A percentile compares a stretch with the other conserved stretches of the same genome.
These are phyloP conservation scores for Leccinum rimulosum DNA, from an alignment of 768 basidiomycete genomes.

Conservation along the genomic window DNA sequence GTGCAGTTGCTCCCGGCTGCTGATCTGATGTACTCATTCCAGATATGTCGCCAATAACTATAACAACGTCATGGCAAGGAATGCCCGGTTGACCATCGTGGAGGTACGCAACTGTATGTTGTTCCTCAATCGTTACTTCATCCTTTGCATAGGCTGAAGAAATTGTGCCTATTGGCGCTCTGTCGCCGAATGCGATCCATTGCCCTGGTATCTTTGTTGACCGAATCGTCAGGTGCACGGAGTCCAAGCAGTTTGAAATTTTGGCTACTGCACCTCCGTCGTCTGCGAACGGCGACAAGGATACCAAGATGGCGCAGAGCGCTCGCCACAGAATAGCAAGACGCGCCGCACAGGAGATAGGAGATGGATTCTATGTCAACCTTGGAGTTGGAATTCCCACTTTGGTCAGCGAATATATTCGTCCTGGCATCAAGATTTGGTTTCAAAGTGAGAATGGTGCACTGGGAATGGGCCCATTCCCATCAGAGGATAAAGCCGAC, in stretches of 20 bases:
- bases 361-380: constrained; percentile 83
- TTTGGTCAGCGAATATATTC: constrained; percentile 76
- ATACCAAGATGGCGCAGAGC: constrained; percentile 50
- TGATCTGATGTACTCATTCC: constrained; percentile 1
- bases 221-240: constrained; percentile 74
- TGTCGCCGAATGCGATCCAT: constrained; percentile 81
- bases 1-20: not conserved
- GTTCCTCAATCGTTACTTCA: constrained; percentile 2
- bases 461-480: constrained; percentile 83
- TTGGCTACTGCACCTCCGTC: constrained; percentile 55
- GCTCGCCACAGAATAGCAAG: constrained; percentile 74
- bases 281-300: constrained; percentile 36
- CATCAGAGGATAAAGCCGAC: constrained; percentile 70
- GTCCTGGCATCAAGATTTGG: constrained; percentile 72
- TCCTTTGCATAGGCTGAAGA: constrained; percentile 74
- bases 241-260: constrained; percentile 74
- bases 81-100: constrained; percentile 84
- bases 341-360: constrained; percentile 84
- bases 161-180: constrained; percentile 78
- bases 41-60: constrained; percentile 84
- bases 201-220: constrained; percentile 82
- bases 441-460: constrained; percentile 89
- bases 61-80: constrained; percentile 78
- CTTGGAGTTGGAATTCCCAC: constrained; percentile 91
- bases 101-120: constrained; percentile 51